Base-by-base conservation (phyloP, 768 basidiomycete species). In the Austroboletus festivus region DNA sequence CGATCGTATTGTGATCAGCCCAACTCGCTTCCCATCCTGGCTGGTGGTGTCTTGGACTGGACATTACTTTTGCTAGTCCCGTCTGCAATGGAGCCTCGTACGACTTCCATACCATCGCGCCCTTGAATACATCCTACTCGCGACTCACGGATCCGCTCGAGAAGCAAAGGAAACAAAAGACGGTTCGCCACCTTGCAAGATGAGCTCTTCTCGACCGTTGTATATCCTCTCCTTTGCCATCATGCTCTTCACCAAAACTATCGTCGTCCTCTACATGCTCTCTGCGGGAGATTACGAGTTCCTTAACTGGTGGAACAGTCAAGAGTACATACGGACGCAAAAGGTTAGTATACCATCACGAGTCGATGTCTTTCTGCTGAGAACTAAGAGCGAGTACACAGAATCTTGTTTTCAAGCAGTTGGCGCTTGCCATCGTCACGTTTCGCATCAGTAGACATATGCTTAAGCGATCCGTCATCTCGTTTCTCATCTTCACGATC, bases 401-500 rank as follows among this genome's bases (percentile, higher is more conserved):
- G 64, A 52, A 40, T 21, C 56, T 47, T 39, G 51, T 64, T 34
- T 47, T 59, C 22, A 55, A 52, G 24, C 64, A 57, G 12, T 59
- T 64, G 30, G 58, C 55, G 30, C 45, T 64, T 31, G 57, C 61
- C 0, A 7, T 63, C 34, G 43, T 64, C 54, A 64, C 64, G 33
- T 61, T 66, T 30, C 64, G 57, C n/a, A n/a, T 61, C 38, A 49
- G 64, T 48, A 50, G 49, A 45, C 55, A 60, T 42, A 60, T 65
- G 55, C 44, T 64, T 45, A 66, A 57, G 48, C 64, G 59, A 46
- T 65, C 63, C 44, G 52, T 65, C 31, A 46, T 63, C 37, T 53
- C 59, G 31, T 61, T 63, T 43, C 50, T 64, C 55, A 59, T 64
- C 52, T 63, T 66, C 30, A 46, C 64, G 42, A 61, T 64, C 59